Base-by-base conservation (phyloP, 495 filamentous ascomycete species). In the Podospora pseudopauciseta region DNA sequence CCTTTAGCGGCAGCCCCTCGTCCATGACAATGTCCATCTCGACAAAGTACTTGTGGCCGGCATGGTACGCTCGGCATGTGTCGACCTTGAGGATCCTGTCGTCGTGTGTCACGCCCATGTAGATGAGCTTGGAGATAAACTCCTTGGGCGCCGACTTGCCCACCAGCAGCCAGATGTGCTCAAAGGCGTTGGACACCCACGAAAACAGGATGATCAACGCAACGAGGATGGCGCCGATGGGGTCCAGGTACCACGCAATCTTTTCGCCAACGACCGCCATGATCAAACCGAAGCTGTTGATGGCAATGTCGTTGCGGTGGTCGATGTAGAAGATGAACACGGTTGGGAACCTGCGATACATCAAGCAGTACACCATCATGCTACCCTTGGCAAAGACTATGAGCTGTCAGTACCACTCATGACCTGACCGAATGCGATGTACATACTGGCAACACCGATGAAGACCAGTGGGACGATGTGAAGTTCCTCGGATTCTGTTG, bases 11-110 rank as follows among this genome's bases (percentile, higher is more conserved):
- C 23, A 79, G 72, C 15, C 80, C 77, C 64, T 81, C 81, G 67
- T 84, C 80, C 84, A 87, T 86, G 57, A 88, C 81, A 65, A 87
- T 81, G 71, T 87, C 85, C 27, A 87, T 81, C 70, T 87, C 85
- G 44, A 86, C 84, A 69, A 86, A 87, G 68, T 84, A 85, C 30
- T 84, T 78, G 67, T 85, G 80, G 0, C 85, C 85, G 18, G 83
- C 82, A 74, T 86, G 84, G 70, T 86, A 87, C 49, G 84, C 85
- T 54, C 84, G 81, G 63, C 79, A 81, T 77, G 83, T 87, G 61
- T 86, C 85, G 39, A 87, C 83, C 68, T 87, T 86, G 66, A 70
- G 69, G 63, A 86, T 83, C 26, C 76, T 77, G 53, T 78, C 74
- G 63, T 86, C 84, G 68, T 86, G 85, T 6, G 83, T 86, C 74